These are phyloP conservation scores for Pyricularia grisea DNA, from an alignment of 2,329 filamentous ascomycete species.

Conservation along the genomic window DNA sequence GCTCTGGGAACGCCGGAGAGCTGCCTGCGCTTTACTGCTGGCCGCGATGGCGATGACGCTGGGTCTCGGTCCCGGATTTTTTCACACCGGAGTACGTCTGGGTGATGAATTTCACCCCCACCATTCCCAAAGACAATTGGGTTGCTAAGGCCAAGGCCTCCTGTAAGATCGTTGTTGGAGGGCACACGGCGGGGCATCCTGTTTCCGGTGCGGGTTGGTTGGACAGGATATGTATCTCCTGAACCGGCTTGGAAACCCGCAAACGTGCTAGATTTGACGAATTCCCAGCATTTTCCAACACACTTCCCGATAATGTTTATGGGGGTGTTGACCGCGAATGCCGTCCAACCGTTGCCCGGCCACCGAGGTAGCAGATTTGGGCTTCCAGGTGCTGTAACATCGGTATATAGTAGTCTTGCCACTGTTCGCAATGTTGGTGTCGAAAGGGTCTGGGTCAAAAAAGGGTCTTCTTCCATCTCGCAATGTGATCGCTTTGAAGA, in stretches of 20 bases:
- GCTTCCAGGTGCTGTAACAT: background rate
- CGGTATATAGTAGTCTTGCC: background rate
- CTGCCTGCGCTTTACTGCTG: conserved; percentile 44
- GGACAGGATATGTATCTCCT: background rate
- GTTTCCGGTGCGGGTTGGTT: background rate
- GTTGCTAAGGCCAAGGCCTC: background rate
- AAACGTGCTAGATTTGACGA: background rate
- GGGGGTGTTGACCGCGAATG: background rate
- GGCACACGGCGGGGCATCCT: conserved; percentile 1
- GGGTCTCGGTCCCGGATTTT: conserved; percentile 19
- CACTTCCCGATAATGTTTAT: background rate
- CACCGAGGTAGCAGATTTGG: background rate
- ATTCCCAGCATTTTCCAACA: background rate
- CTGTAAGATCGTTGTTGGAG: background rate
- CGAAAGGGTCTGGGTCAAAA: background rate
- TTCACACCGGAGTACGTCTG: background rate
- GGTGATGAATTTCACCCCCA: background rate
- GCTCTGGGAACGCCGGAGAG: conserved; percentile 20
- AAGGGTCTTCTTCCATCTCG: conserved; percentile 20
- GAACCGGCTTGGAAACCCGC: background rate
- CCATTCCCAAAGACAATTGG: background rate
- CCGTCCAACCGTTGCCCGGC: background rate
- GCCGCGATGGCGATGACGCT: conserved; percentile 30
- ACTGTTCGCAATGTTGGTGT: background rate
- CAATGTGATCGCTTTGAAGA: conserved; percentile 27